Percentiles rank a stretch among this genome's conserved stretches.
Evolutionary conservation across 1,284 basidiomycete genomes (phyloP).

Genomic region (Cerrena zonata): DNA sequence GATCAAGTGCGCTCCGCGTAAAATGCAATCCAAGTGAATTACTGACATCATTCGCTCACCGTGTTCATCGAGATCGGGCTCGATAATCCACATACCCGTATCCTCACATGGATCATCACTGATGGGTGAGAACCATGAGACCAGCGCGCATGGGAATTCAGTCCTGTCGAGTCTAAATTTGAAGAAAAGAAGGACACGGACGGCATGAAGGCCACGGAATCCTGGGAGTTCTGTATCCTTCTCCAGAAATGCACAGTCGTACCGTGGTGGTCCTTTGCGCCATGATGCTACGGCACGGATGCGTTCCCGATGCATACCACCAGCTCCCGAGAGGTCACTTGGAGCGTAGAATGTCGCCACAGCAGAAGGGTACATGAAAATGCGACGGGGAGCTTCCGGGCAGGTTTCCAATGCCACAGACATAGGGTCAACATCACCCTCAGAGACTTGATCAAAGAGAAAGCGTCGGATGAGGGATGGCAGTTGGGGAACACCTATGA

Average conservation of each 20-base stretch:
- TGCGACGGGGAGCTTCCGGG: no score
- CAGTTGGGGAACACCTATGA: no score
- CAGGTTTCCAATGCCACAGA: no score
- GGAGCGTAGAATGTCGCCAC: slow-evolving; percentile 25
- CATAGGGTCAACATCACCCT: no score
- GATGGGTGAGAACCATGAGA: slow-evolving; percentile 15
- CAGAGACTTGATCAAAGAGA: no score
- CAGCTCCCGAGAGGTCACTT: slow-evolving; percentile 24
- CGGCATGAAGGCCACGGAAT: slow-evolving; percentile 3
- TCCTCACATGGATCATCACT: slow-evolving; percentile 14
- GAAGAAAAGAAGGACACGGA: slow-evolving; percentile 12
- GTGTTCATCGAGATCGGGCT: slow-evolving; percentile 7
- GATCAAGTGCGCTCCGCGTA: slow-evolving; percentile 10
- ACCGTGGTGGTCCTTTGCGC: slow-evolving; percentile 2
- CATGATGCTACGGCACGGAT: slow-evolving; percentile 19
- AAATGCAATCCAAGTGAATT: slow-evolving; percentile 6
- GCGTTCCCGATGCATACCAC: slow-evolving; percentile 24
- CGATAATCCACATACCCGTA: slow-evolving; percentile 21
- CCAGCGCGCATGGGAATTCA: slow-evolving; percentile 15
- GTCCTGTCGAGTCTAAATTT: slow-evolving; percentile 3
- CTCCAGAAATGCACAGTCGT: slow-evolving; percentile 6
- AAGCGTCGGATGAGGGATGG: no score
- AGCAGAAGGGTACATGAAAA: slow-evolving; percentile 26
- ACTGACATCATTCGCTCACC: background rate
- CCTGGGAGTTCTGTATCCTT: background rate